These are phyloP conservation scores for Ascochyta fabae DNA, from an alignment of 2,329 filamentous ascomycete genomes.

Conservation along the genomic window DNA sequence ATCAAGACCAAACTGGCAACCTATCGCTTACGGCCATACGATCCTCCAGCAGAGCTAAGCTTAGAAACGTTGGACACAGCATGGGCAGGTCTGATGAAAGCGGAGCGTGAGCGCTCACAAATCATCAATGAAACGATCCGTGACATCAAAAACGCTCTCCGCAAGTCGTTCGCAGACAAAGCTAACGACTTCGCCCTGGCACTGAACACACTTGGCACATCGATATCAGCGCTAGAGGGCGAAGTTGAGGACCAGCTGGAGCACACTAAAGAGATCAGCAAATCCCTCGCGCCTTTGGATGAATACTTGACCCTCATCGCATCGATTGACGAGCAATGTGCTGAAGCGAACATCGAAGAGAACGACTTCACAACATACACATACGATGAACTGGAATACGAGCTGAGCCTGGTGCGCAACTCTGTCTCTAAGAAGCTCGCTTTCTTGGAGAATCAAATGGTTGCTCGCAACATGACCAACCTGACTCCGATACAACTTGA, in stretches of 20 bases:
- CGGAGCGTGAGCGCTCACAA: slow-evolving; percentile 88
- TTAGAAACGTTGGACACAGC: slow-evolving; percentile 81
- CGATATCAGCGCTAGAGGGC: slow-evolving; percentile 95
- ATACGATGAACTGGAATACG: slow-evolving; percentile 94
- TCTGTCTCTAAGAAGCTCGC: slow-evolving; percentile 95
- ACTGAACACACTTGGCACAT: slow-evolving; percentile 90
- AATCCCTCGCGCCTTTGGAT: slow-evolving; percentile 87
- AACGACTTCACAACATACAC: slow-evolving; percentile 99
- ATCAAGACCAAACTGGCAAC: slow-evolving; percentile 99
- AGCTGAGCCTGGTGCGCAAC: slow-evolving; percentile 87
- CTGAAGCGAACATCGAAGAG: slow-evolving; percentile 97
- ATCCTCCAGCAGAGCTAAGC: slow-evolving; percentile 83
- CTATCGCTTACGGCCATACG: slow-evolving; percentile 88
- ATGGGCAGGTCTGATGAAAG: slow-evolving; percentile 79
- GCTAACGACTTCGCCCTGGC: slow-evolving; percentile 97
- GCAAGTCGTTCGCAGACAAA: slow-evolving; percentile 94
- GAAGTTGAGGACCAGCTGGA: slow-evolving; percentile 93
- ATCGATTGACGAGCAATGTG: slow-evolving; percentile 83
- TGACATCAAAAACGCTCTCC: slow-evolving; percentile 96
- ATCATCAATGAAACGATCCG: slow-evolving; percentile 97
- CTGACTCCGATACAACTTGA: slow-evolving; percentile 97
- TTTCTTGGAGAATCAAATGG: slow-evolving; percentile 98
- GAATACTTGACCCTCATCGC: slow-evolving; percentile 88
- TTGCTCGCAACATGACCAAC: slow-evolving; percentile 98
- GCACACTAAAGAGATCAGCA: slow-evolving; percentile 83